phyloP scores from a whole-genome alignment of 2,329 filamentous ascomycete genomes.

The Penicillium sp. region DNA sequence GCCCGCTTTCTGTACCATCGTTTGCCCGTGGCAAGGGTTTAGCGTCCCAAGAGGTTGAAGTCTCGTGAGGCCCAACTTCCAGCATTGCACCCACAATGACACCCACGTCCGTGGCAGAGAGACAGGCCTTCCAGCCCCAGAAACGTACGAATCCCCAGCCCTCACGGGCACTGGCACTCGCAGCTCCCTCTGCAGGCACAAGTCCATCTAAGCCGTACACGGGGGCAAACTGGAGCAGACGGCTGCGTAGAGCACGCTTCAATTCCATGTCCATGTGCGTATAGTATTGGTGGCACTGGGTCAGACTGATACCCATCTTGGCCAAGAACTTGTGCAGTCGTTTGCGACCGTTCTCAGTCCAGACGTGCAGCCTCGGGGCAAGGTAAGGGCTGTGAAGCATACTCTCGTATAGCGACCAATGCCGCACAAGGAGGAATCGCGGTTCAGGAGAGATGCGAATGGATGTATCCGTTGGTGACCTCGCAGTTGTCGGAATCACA shows the following conservation, averaged over 20 bases:
- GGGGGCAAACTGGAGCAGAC: slow-evolving; percentile 85
- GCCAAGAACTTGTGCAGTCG: slow-evolving; percentile 89
- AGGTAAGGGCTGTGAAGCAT: slow-evolving; percentile 98
- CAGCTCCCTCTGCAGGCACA: slow-evolving; percentile 72
- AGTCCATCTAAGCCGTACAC: slow-evolving; percentile 92
- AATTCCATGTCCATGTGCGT: slow-evolving; percentile 98
- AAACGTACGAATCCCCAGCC: slow-evolving; percentile 96
- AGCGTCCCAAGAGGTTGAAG: slow-evolving; percentile 33
- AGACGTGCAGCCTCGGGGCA: slow-evolving; percentile 85
- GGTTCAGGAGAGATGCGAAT: slow-evolving; percentile 93
- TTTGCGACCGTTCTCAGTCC: slow-evolving; percentile 85
- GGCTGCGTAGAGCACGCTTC: slow-evolving; percentile 78
- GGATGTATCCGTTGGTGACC: slow-evolving; percentile 83
- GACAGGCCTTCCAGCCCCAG: slow-evolving; percentile 95
- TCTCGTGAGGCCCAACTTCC: slow-evolving; percentile 65
- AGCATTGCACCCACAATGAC: slow-evolving; percentile 87
- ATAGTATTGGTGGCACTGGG: slow-evolving; percentile 92
- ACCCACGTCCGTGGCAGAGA: slow-evolving; percentile 91
- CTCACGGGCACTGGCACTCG: slow-evolving; percentile 70
- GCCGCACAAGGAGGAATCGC: slow-evolving; percentile 83
- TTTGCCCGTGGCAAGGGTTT: slow-evolving; percentile 27
- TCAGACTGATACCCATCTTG: slow-evolving; percentile 94
- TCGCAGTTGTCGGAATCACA: slow-evolving; percentile 83
- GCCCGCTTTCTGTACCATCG: slow-evolving; percentile 18
- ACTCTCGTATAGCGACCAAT: slow-evolving; percentile 97